Evolutionary conservation across 2,329 filamentous ascomycete species (phyloP), one percentile per base, ranked within the genome.

Genomic region (Penicillium sp.): DNA sequence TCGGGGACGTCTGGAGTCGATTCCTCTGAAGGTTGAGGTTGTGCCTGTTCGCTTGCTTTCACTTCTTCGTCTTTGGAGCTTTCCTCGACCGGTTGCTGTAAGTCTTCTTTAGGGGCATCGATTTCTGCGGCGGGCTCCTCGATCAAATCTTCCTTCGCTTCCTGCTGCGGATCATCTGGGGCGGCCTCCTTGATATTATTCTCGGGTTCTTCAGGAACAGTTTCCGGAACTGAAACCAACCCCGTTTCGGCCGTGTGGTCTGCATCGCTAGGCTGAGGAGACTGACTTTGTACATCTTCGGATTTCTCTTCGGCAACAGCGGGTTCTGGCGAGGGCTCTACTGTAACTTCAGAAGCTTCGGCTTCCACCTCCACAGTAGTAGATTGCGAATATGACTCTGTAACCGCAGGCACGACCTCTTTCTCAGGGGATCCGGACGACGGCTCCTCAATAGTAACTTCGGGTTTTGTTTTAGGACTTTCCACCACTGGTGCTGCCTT

Each of bases 171-270:
- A 40, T 47, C 45, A 18, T 55, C 52, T 23, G 7, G 30, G 9
- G 18, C 33, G 26, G n/a, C 23, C 23, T 48, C 45, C 23, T n/a
- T 11, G n/a, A 24, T 21, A 23, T 35, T 33, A 47, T 14, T 7
- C 30, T 54, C 52, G 1, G 21, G 7, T 21, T 40, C 43, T 18
- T 47, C 43, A 16, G 16, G 52, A 28, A 28, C 52, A 16, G 52
- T 55, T 30, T 55, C 52, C 3, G 52, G 52, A 21, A 48, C 52
- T 14, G 45, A 55, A 42, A 23, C 21, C 18, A 48, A 2, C 3
- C n/a, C 18, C 16, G 38, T 46, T 3, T 42, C 52, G 12, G 11
- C 9, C 1, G 43, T 23, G 7, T n/a, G 23, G 30, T 21, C 12
- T 18, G 21, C 23, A 38, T 48, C n/a, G 16, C 20, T 20, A 21